Base-by-base conservation (phyloP, 139 green algal species). In the Micromonas commoda region DNA sequence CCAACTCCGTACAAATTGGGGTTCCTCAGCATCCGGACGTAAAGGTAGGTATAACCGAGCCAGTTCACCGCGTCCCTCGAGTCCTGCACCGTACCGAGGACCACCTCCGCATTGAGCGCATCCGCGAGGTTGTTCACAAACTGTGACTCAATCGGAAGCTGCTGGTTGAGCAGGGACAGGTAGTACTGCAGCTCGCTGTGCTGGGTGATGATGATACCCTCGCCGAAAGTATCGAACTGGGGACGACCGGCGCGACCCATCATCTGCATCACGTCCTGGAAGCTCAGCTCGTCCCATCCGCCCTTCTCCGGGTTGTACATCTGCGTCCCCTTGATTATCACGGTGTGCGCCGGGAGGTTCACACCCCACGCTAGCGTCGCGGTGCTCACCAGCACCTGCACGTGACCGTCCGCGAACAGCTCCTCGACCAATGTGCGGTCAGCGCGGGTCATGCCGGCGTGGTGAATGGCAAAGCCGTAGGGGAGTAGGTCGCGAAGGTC, bases 181-280 rank as follows among this genome's bases (percentile, higher is more conserved):
- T 99, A 99, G 84, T 95, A 99, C 88, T 97, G 95, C 85, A 99
- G 92, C 90, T 98, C 90, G 19, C 38, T 69, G 85, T 96, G 87
- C 28, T 83, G 74, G 3, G 91, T 96, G 86, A 98, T 97, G 87
- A 98, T 97, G 88, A 98, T 96, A 76, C 93, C 94, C 84, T 97
- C 91, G 53, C 95, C 95, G 80, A 92, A 95, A 1, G 90, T 92
- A 85, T 99, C 95, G 64, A 89, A 98, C 89, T 97, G 93, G 16
- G 95, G 95, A 0, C 95, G 87, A 2, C 95, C 94, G 6, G 95
- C 95, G 32, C 95, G 90, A 19, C 95, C 95, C 85, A 99, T 91
- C 95, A 99, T 99, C 87, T 99, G 95, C 95, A 98, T 98, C 39
- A 98, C 89, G 83, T 99, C 95, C 87, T 97, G 89, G 3, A 90